A percentile compares a stretch with the other conserved stretches of the same genome.
These are phyloP conservation scores for Melampsora occidentalis DNA, from an alignment of 1,284 basidiomycete genomes.

Conservation along the genomic window DNA sequence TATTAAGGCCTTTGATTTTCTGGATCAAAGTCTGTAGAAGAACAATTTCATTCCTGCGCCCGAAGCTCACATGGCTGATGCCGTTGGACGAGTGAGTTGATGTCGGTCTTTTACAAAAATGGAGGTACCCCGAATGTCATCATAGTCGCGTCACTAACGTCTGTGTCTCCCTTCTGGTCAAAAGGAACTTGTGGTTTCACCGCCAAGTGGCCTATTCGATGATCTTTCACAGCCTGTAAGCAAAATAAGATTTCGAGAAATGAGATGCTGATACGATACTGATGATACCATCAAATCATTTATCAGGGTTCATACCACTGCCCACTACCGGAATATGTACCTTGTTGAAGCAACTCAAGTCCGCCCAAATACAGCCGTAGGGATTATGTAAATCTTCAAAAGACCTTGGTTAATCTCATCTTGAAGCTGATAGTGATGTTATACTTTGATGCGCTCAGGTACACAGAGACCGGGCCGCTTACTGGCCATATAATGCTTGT, in stretches of 20 bases:
- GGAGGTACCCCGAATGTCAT: background rate
- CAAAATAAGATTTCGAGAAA: background rate
- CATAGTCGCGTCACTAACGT: background rate
- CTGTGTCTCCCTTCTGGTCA: background rate
- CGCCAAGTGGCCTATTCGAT: slow-evolving; percentile 39
- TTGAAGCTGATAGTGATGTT: no score
- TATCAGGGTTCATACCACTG: slow-evolving; percentile 39
- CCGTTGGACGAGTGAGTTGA: slow-evolving; percentile 42
- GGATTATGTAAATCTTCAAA: slow-evolving; percentile 9
- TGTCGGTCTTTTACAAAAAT: background rate
- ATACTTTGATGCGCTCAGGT: background rate
- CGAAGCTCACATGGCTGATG: slow-evolving; percentile 35
- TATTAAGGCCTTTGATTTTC: background rate
- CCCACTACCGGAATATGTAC: slow-evolving; percentile 43
- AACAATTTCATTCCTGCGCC: slow-evolving; percentile 29
- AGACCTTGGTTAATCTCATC: no score
- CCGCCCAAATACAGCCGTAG: slow-evolving; percentile 38
- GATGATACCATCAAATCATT: background rate
- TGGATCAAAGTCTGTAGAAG: slow-evolving; percentile 33
- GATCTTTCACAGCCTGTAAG: slow-evolving; percentile 35
- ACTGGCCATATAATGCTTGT: slow-evolving; percentile 69
- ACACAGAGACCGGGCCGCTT: slow-evolving; percentile 62
- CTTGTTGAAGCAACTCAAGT: slow-evolving; percentile 41
- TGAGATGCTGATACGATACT: background rate
- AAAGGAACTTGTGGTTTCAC: slow-evolving; percentile 41